Conservation (phyloP, 2,329 filamentous ascomycete species). For the Aspergillus tubingensis region DNA sequence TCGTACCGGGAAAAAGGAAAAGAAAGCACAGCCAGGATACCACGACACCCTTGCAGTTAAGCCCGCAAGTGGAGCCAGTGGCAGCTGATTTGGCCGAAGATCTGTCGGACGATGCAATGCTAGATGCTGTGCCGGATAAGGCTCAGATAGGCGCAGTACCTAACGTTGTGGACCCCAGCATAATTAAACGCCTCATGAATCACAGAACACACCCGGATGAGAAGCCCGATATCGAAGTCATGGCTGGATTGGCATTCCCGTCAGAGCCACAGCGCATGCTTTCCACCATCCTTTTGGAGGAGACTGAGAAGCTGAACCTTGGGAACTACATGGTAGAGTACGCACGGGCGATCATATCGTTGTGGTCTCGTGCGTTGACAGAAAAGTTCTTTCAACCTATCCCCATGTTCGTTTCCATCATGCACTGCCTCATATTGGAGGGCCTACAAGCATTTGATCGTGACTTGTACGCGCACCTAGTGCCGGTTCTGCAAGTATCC, state of each 20-base stretch:
- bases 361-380: constrained; percentile 59
- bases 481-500: constrained; percentile 45
- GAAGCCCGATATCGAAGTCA: constrained; percentile 56
- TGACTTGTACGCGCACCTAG: constrained; percentile 40
- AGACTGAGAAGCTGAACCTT: constrained; percentile 46
- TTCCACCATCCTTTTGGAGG: constrained; percentile 57
- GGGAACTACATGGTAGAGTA: constrained; percentile 53
- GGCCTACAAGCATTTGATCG: constrained; percentile 40
- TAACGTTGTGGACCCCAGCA: constrained; percentile 28
- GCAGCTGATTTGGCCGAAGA: constrained; percentile 31
- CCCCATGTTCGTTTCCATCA: constrained; percentile 44
- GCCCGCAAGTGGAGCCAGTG: constrained; percentile 29
- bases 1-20: constrained; percentile 60
- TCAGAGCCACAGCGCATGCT: constrained; percentile 52
- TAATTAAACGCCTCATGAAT: constrained; percentile 58
- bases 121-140: constrained; percentile 25
- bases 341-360: constrained; percentile 50
- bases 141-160: constrained; percentile 27
- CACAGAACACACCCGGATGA: constrained; percentile 53
- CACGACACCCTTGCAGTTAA: constrained; percentile 51
- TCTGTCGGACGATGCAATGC: constrained; percentile 22
- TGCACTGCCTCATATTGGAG: constrained; percentile 43
- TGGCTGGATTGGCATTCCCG: constrained; percentile 56
- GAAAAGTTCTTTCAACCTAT: constrained; percentile 54
- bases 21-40: constrained; percentile 54